Base-by-base conservation (phyloP, 2,329 filamentous ascomycete species). In the Paradendryphiella salina region DNA sequence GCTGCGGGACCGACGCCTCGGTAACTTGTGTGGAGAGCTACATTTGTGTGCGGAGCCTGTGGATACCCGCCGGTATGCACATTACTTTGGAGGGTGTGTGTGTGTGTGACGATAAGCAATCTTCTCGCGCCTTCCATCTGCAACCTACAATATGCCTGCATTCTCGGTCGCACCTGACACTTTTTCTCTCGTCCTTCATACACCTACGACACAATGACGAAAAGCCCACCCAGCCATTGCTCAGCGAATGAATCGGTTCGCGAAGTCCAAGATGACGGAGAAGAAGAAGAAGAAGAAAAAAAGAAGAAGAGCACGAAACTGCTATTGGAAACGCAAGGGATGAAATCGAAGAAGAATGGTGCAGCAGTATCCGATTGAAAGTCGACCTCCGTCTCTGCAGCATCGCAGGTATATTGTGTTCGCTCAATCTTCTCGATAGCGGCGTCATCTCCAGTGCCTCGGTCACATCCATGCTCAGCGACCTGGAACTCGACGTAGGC, bases 361-460 rank as follows among this genome's bases (percentile, higher is more conserved):
- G 81, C 59, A 75, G 69, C 26, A 77, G 70, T 34, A 73, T 87
- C 23, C 80, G 84, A 14, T 75, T 79, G 52, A 88, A 88, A 68
- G 79, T 87, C 44, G 86, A 89, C 65, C 63, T 87, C 36, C 80
- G 86, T 18, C 76, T 89, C 2, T 89, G 86, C 72, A 85, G 81
- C 20, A 88, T 90, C 56, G 85, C 85, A 1, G 85, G 85, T 1
- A 79, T 89, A n/a, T 74, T 89, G 3, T 88, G 85, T 73, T 84
- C 81, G 56, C 77, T 89, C 50, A 86, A 89, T 66, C 75, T 90
- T 10, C 77, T 89, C 11, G 86, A 89, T 73, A 84, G 81, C 40
- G 85, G 85, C 33, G 85, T 89, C 59, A 85, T 89, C 49, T 85
- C 83, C 1, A 85, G 82, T 5, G 87, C 86, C 0, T 84, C 85